Conservation (phyloP, 2,329 filamentous ascomycete species). For the Aspergillus intermedius region DNA sequence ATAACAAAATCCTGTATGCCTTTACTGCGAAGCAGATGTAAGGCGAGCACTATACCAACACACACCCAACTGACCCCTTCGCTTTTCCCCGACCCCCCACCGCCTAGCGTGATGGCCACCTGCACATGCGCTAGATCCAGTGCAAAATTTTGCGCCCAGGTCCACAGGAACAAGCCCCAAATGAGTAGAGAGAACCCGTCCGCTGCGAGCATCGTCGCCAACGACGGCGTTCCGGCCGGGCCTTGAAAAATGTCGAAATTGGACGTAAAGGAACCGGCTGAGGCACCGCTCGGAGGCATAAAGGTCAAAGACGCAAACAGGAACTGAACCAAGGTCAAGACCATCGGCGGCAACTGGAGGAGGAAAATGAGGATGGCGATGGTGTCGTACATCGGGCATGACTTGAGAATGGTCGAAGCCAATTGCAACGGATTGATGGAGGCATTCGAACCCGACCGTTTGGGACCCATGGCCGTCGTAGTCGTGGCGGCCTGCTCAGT, state of each 20-base stretch:
- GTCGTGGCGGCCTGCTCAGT: conserved; percentile 20
- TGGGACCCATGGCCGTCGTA: conserved; percentile 12
- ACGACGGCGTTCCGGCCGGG: conserved; percentile 74
- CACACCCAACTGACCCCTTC: conserved; percentile 41
- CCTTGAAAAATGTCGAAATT: conserved; percentile 89
- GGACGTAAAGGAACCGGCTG: conserved; percentile 67
- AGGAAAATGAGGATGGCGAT: conserved; percentile 95
- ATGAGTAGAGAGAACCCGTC: conserved; percentile 76
- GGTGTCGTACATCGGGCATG: conserved; percentile 87
- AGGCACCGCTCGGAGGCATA: conserved; percentile 72
- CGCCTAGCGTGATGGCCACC: conserved; percentile 83
- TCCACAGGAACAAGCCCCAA: conserved; percentile 77
- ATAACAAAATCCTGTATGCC: conserved; percentile 46
- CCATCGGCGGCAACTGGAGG: conserved; percentile 81
- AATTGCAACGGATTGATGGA: conserved; percentile 68
- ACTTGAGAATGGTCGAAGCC: conserved; percentile 77
- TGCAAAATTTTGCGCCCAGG: conserved; percentile 77
- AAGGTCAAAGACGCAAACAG: conserved; percentile 91
- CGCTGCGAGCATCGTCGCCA: conserved; percentile 76
- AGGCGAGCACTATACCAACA: conserved; percentile 39
- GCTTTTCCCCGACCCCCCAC: conserved; percentile 54
- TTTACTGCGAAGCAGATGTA: conserved; percentile 42
- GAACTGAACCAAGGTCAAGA: conserved; percentile 82
- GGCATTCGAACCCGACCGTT: conserved; percentile 29
- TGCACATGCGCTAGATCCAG: conserved; percentile 88